phyloP scores from a whole-genome alignment of 2,329 filamentous ascomycete genomes.

The Penicillium sp. region DNA sequence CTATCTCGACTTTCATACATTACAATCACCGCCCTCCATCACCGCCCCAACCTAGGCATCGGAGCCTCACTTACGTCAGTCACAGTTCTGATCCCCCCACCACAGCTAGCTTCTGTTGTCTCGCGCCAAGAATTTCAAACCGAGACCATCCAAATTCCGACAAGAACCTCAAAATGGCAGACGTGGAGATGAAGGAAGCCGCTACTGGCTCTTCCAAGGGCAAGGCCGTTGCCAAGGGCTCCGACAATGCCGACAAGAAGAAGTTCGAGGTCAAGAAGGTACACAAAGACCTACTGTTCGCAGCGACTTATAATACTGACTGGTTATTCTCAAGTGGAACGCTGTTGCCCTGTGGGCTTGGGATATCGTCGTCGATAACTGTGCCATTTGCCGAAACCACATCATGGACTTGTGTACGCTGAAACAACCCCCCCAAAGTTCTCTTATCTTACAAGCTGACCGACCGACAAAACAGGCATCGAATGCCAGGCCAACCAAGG shows the following conservation, averaged over 20 bases:
- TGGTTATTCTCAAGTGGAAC: constrained; percentile 70
- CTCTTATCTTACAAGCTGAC: constrained; percentile 7
- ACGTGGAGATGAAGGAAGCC: constrained; percentile 93
- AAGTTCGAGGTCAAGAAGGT: constrained; percentile 99
- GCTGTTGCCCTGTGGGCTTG: constrained; percentile 97
- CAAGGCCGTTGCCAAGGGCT: constrained; percentile 56
- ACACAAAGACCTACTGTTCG: constrained; percentile 22
- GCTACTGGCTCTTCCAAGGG: constrained; percentile 49
- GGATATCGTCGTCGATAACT: constrained; percentile 99
- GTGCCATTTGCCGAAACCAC: constrained; percentile 97
- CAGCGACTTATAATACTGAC: constrained; percentile 9
- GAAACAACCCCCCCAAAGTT: neutral
- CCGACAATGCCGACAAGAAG: constrained; percentile 70
- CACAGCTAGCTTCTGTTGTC: constrained; percentile 6
- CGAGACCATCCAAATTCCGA: neutral
- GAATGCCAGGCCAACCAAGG: constrained; percentile 99
- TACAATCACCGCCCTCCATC: neutral
- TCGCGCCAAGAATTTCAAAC: constrained; percentile 9
- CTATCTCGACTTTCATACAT: neutral
- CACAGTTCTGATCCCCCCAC: constrained; percentile 10
- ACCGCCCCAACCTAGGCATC: neutral
- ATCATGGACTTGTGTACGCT: constrained; percentile 95
- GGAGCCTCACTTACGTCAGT: constrained; percentile 13
- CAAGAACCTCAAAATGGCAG: constrained; percentile 64
- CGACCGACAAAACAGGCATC: constrained; percentile 61